phyloP scores from a whole-genome alignment of 139 green algal genomes.

The Asterochloris erici region DNA sequence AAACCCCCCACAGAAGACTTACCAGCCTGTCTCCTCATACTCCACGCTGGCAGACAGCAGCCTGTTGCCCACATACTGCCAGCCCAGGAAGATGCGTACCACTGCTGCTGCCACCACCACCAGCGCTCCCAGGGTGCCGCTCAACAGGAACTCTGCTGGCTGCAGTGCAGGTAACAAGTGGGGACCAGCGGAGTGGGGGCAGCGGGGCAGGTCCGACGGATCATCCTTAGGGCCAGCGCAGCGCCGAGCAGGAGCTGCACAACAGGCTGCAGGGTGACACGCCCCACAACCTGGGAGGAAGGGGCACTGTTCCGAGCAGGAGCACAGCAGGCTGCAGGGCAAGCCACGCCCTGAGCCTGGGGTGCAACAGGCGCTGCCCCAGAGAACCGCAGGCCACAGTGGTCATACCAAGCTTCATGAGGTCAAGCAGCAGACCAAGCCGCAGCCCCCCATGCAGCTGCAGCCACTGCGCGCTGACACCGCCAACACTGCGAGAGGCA shows the following conservation, averaged over 20 bases:
- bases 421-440: too few relatives aligned
- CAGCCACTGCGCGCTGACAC: too few relatives aligned
- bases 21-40: conserved; percentile 84
- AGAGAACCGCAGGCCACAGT: too few relatives aligned
- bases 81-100: conserved; percentile 87
- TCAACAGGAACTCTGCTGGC: conserved; percentile 61
- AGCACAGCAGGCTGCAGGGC: too few relatives aligned
- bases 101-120: conserved; percentile 70
- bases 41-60: conserved; percentile 78
- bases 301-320: too few relatives aligned
- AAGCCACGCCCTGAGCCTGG: too few relatives aligned
- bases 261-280: background rate
- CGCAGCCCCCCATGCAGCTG: background rate
- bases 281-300: background rate
- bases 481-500: background rate
- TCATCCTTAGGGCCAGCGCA: too few relatives aligned
- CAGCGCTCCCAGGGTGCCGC: conserved; percentile 46
- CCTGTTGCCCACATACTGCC: conserved; percentile 88
- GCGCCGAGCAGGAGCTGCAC: background rate
- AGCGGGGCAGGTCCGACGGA: background rate
- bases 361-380: too few relatives aligned
- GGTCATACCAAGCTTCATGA: too few relatives aligned
- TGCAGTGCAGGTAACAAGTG: conserved; percentile 23
- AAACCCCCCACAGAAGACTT: background rate
- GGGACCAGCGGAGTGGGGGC: background rate